These are phyloP conservation scores for Diversispora eburnea DNA, from an alignment of 192 early-diverging fungal species.

Conservation along the genomic window DNA sequence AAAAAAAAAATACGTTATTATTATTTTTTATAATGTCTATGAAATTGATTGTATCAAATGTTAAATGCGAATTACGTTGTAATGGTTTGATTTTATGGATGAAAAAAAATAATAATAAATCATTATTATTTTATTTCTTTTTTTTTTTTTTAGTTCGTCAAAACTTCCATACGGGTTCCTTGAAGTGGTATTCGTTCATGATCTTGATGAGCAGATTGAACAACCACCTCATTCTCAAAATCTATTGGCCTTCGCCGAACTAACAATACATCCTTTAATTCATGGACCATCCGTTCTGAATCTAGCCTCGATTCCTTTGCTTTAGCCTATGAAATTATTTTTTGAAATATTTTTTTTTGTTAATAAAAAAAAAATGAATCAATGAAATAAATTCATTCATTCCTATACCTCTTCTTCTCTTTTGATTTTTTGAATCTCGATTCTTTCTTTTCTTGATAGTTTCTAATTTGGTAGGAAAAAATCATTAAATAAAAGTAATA, in stretches of 20 bases:
- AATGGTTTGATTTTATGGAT: no score
- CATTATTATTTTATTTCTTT: no score
- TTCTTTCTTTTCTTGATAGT: slow-evolving; percentile 49
- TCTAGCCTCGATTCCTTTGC: slow-evolving; percentile 33
- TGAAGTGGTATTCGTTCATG: no score
- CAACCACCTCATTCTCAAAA: neutral
- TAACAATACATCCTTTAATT: slow-evolving; percentile 51
- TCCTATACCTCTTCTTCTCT: slow-evolving; percentile 43
- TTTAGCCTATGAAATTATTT: slow-evolving; percentile 27
- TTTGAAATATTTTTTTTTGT: neutral
- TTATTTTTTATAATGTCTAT: no score
- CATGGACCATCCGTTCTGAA: slow-evolving; percentile 52
- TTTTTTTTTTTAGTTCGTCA: no score
- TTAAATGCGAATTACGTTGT: no score
- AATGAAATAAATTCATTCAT: slow-evolving; percentile 8
- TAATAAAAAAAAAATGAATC: neutral
- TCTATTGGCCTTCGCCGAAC: slow-evolving; percentile 33
- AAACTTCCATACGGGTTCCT: no score
- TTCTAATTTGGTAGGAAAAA: slow-evolving; percentile 17
- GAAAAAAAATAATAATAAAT: no score
- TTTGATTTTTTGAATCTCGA: slow-evolving; percentile 41
- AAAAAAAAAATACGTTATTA: no score
- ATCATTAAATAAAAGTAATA: neutral
- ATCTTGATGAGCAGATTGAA: no score
- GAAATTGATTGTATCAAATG: no score